These are phyloP conservation scores for Narthecium ossifragum DNA, from an alignment of 106 monocot genomes.

Conservation along the genomic window DNA sequence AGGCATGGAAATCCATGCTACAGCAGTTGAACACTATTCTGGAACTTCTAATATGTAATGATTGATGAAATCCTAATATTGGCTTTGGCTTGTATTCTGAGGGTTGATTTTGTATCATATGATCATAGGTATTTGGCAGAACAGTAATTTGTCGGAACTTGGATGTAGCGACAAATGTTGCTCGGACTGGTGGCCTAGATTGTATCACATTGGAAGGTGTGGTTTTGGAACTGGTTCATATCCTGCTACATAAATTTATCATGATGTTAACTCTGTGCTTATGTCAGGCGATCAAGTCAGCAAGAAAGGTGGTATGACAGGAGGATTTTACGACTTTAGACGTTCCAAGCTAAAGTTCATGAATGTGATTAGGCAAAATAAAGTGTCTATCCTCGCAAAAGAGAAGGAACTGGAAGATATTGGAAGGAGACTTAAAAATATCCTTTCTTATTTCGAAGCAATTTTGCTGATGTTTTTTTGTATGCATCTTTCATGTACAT, in stretches of 20 bases:
- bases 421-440: slow-evolving; percentile 74
- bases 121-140: slow-evolving; percentile 92
- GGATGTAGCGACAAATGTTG: slow-evolving; percentile 90
- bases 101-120: too few species aligned
- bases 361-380: slow-evolving; percentile 68
- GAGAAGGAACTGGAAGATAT: slow-evolving; percentile 57
- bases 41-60: too few species aligned
- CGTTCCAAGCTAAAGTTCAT: slow-evolving; percentile 87
- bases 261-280: slow-evolving; percentile 4
- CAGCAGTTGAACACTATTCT: too few species aligned
- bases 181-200: slow-evolving; percentile 71
- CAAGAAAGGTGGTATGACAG: slow-evolving; percentile 99
- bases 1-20: too few species aligned
- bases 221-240: neutral
- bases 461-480: too few species aligned
- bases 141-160: slow-evolving; percentile 94
- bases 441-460: too few species aligned
- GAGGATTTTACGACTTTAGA: slow-evolving; percentile 95
- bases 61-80: too few species aligned
- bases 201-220: slow-evolving; percentile 94
- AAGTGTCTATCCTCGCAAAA: slow-evolving; percentile 46
- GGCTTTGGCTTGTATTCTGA: too few species aligned
- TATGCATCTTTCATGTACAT: too few species aligned
- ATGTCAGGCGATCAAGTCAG: slow-evolving; percentile 92
- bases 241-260: slow-evolving; percentile 2